Percentiles rank a stretch among this genome's conserved stretches.
Evolutionary conservation across 2,329 filamentous ascomycete genomes (phyloP).

Genomic region (Ascochyta fabae): DNA sequence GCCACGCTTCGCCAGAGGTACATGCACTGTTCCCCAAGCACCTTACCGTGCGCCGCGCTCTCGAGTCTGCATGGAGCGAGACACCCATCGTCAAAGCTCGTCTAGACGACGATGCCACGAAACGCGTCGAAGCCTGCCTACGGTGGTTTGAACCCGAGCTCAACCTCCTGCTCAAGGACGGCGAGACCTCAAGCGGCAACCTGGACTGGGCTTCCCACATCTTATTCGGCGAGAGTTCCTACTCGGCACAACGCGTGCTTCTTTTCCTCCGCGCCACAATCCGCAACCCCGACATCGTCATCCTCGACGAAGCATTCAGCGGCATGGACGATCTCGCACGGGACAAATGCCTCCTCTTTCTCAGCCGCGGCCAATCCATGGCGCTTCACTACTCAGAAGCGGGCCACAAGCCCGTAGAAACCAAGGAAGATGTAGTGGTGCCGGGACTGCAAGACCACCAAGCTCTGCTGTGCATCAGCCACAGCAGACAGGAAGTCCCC

Average conservation of each 20-base stretch:
- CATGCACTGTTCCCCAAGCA: constrained; percentile 88
- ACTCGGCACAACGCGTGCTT: constrained; percentile 82
- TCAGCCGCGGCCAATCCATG: constrained; percentile 59
- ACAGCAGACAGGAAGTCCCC: constrained; percentile 89
- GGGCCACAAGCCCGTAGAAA: constrained; percentile 49
- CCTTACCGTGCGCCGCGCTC: constrained; percentile 72
- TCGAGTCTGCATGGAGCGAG: constrained; percentile 90
- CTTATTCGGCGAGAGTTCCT: constrained; percentile 76
- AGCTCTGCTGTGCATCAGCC: constrained; percentile 89
- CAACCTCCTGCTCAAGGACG: constrained; percentile 56
- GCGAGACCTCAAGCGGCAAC: constrained; percentile 6
- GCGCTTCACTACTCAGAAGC: constrained; percentile 43
- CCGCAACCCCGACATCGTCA: constrained; percentile 55
- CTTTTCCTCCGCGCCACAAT: constrained; percentile 71
- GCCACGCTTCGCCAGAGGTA: constrained; percentile 92
- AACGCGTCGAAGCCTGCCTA: constrained; percentile 72
- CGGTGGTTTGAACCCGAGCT: constrained; percentile 80
- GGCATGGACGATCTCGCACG: constrained; percentile 65
- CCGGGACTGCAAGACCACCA: constrained; percentile 72
- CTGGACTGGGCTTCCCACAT: constrained; percentile 70
- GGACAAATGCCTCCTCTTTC: constrained; percentile 86
- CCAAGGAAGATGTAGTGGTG: constrained; percentile 60
- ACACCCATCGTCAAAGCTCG: constrained; percentile 77
- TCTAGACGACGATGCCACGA: constrained; percentile 63
- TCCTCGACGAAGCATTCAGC: constrained; percentile 60